phyloP scores from a whole-genome alignment of 2,329 filamentous ascomycete species.

The Gnomoniopsis sp. region DNA sequence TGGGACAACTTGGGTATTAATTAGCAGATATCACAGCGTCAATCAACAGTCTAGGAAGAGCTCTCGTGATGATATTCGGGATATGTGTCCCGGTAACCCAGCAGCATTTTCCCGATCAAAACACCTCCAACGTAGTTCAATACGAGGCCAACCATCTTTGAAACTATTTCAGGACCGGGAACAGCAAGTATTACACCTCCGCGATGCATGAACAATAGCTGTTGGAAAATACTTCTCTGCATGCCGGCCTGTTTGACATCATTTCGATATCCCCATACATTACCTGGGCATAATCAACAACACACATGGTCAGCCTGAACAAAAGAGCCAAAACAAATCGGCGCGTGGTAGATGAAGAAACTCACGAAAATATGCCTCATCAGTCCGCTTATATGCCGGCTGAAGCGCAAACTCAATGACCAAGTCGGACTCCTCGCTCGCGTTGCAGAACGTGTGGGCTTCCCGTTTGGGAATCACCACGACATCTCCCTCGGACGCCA shows the following conservation, averaged over 20 bases:
- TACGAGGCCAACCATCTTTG: background rate
- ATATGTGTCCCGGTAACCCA: constrained; percentile 10
- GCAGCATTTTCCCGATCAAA: constrained; percentile 9
- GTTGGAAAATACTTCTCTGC: constrained; percentile 9
- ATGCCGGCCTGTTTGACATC: constrained; percentile 10
- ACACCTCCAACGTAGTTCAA: constrained; percentile 11
- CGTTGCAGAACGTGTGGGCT: constrained; percentile 14
- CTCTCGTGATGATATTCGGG: constrained; percentile 8
- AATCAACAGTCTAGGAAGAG: background rate
- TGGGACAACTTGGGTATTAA: too few relatives aligned
- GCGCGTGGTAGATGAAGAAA: background rate
- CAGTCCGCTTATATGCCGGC: constrained; percentile 3
- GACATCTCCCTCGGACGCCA: constrained; percentile 6
- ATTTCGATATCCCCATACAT: constrained; percentile 15
- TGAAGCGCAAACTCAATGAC: constrained; percentile 13
- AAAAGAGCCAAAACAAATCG: too few relatives aligned
- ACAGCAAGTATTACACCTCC: constrained; percentile 13
- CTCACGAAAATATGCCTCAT: constrained; percentile 16
- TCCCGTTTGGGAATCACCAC: constrained; percentile 4
- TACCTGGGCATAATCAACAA: background rate
- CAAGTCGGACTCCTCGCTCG: constrained; percentile 6
- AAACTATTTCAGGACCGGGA: constrained; percentile 4
- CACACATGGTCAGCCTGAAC: background rate
- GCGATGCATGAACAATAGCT: constrained; percentile 13
- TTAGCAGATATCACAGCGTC: too few relatives aligned